Conservation (phyloP, 169 alveolate species). For the Cytauxzoon felis region DNA sequence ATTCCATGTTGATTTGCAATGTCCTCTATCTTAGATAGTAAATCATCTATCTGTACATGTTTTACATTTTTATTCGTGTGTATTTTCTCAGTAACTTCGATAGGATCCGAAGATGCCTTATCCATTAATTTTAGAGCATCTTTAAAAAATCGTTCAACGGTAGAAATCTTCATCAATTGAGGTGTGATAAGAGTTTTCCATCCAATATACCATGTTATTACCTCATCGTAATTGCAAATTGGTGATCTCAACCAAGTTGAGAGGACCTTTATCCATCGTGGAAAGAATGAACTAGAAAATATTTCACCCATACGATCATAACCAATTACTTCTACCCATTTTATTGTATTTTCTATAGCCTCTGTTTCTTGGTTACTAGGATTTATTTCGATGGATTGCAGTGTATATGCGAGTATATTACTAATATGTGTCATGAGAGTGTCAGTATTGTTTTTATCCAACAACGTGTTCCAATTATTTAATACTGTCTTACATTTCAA, state of each 20-base stretch:
- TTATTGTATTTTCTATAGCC: conserved; percentile 9
- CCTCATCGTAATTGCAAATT: conserved; percentile 21
- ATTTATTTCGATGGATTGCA: conserved; percentile 15
- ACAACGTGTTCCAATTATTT: conserved; percentile 8
- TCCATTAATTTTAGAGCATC: conserved; percentile 42
- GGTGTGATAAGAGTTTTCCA: conserved; percentile 35
- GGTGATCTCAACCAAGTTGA: conserved; percentile 15
- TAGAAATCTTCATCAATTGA: neutral
- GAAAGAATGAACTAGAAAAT: conserved; percentile 14
- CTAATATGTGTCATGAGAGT: neutral
- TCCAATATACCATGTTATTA: conserved; percentile 35
- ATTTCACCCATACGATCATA: neutral
- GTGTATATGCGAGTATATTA: neutral
- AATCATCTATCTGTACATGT: neutral
- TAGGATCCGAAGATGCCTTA: conserved; percentile 8
- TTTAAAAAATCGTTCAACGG: conserved; percentile 11
- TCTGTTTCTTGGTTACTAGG: conserved; percentile 45
- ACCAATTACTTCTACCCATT: conserved; percentile 21
- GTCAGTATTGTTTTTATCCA: neutral
- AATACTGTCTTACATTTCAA: neutral
- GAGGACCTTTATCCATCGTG: conserved; percentile 30
- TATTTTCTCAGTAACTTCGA: neutral
- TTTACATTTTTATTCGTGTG: neutral
- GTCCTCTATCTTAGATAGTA: neutral
- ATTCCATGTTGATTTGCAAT: conserved; percentile 14